Evolutionary conservation across 306 rosid species (phyloP).

Genomic region (Cucumis sativus): DNA sequence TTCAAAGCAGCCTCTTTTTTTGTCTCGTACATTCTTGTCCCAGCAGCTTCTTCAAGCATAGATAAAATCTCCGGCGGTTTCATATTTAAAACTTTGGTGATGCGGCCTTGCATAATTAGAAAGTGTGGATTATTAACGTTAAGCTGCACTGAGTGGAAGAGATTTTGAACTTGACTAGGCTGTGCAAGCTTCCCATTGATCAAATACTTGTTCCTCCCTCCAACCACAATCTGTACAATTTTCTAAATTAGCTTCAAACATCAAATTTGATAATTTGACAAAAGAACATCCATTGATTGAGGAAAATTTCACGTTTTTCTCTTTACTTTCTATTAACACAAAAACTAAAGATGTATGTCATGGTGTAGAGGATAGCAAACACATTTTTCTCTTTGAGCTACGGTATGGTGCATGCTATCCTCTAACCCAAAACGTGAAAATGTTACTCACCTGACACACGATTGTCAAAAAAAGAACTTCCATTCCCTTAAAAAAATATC

Average conservation of each 20-base stretch:
- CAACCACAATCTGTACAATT: constrained; percentile 76
- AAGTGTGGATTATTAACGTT: constrained; percentile 96
- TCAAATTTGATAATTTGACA: not conserved
- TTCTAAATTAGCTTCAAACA: constrained; percentile 5
- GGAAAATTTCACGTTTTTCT: not conserved
- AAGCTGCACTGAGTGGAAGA: constrained; percentile 94
- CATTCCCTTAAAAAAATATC: not conserved
- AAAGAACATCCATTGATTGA: not conserved
- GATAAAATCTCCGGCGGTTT: constrained; percentile 91
- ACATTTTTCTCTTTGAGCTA: too few relatives aligned
- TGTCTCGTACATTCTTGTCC: constrained; percentile 97
- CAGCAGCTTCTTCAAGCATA: constrained; percentile 99
- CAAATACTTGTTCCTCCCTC: constrained; percentile 90
- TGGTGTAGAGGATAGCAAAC: not conserved
- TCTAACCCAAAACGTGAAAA: not conserved
- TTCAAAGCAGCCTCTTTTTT: constrained; percentile 95
- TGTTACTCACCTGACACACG: not conserved
- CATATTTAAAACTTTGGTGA: constrained; percentile 96
- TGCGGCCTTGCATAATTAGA: constrained; percentile 97
- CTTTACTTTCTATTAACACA: not conserved
- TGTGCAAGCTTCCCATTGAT: constrained; percentile 97
- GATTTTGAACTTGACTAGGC: constrained; percentile 94
- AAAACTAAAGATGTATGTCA: not conserved
- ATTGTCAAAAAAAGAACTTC: not conserved
- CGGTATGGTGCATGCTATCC: not conserved